A percentile compares a stretch with the other conserved stretches of the same genome.
These are phyloP conservation scores for Boletus speciosus DNA, from an alignment of 768 basidiomycete genomes.

Conservation along the genomic window DNA sequence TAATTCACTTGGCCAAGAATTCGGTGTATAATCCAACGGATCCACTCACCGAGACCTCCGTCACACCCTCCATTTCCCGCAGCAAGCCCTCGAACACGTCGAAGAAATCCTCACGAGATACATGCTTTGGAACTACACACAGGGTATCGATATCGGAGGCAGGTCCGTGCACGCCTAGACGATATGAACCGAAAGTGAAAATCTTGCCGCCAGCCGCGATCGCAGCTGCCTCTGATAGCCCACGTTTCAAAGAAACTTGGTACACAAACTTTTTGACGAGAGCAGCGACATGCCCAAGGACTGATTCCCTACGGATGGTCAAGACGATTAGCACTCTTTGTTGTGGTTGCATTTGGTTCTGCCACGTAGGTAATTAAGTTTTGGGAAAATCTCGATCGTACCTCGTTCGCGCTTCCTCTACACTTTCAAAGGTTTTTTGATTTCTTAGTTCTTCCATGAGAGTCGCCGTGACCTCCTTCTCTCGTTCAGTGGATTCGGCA, in stretches of 20 bases:
- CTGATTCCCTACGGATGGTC: slow-evolving; percentile 68
- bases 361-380: slow-evolving; percentile 1
- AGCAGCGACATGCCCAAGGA: slow-evolving; percentile 83
- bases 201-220: slow-evolving; percentile 94
- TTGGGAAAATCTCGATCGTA: slow-evolving; percentile 34
- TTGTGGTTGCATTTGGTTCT: neutral
- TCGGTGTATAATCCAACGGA: neutral
- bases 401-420: slow-evolving; percentile 86
- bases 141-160: slow-evolving; percentile 98
- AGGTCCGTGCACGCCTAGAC: slow-evolving; percentile 95
- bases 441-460: slow-evolving; percentile 88
- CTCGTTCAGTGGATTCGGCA: slow-evolving; percentile 67
- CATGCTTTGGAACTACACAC: slow-evolving; percentile 95
- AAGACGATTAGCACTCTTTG: slow-evolving; percentile 19
- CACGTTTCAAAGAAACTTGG: slow-evolving; percentile 70
- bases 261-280: slow-evolving; percentile 93
- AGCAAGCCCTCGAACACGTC: slow-evolving; percentile 88
- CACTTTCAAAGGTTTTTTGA: slow-evolving; percentile 86
- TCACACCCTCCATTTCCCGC: slow-evolving; percentile 72
- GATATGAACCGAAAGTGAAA: slow-evolving; percentile 98
- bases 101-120: slow-evolving; percentile 95
- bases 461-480: slow-evolving; percentile 78
- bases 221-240: slow-evolving; percentile 86
- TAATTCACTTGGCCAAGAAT: slow-evolving; percentile 2
- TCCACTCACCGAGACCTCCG: slow-evolving; percentile 81